Base-by-base conservation (phyloP, 106 monocot genomes). In the Triglochin maritima region DNA sequence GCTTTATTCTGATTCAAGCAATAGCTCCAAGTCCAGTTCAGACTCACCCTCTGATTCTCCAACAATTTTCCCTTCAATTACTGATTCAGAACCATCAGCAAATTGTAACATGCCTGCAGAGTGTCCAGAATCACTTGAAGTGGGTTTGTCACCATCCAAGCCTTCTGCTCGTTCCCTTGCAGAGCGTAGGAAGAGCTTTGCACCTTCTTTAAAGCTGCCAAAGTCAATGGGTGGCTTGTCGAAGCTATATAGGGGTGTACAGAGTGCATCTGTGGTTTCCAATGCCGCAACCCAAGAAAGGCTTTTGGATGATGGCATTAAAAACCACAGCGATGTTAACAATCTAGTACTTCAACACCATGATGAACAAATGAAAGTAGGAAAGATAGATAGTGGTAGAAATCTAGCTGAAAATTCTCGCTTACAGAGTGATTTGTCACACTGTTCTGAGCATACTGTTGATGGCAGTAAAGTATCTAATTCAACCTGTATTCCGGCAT, bases 181-280 rank as follows among this genome's bases (percentile, higher is more conserved):
- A 63, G 89, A 94, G 64, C 85, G 94, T 67, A 79, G 94, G 77
- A 84, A 82, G 60, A 78, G 79, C 17, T 87, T 94, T 72, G 85
- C 81, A 9, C 67, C 71, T n/a, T 15, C 49, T 64, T 45, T 94
- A 52, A 83, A 85, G 66, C 73, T 94, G 79, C 72, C 84, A 54
- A 42, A 74, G 29, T 41, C 85, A 41, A 65, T 65, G 5, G 76
- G 85, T 48, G 78, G 78, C 70, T 42, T 58, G 2, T 66, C 73
- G 49, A 5, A 65, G 47, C 60, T 69, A 64, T 67, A 71, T 49
- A 60, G 71, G 64, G 68, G 43, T 12, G 48, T 59, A 12, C 11
- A 49, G 17, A 61, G 69, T 69, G 63, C 69, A 61, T 68, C 77
- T 41, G 58, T 69, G 69, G 44, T 41, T 56, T 56, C 29, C 67